phyloP scores from a whole-genome alignment of 441 rosid genomes.

The Eruca vesicaria region DNA sequence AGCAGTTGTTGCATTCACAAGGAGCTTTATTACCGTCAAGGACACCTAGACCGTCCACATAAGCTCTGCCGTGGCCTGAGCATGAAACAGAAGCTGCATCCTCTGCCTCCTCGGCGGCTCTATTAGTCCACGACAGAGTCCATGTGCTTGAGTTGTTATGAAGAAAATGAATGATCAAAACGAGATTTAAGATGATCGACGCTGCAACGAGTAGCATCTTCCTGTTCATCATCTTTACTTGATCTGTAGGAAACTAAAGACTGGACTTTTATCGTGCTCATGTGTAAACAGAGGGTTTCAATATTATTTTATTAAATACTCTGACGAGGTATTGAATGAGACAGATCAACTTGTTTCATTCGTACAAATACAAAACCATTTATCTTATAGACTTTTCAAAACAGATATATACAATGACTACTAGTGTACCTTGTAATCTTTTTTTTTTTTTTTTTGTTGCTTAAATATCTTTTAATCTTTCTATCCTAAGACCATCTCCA shows the following conservation, averaged over 20 bases:
- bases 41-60: slow-evolving; percentile 37
- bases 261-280: neutral
- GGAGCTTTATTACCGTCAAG: slow-evolving; percentile 32
- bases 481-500: too few relatives aligned
- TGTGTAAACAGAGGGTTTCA: neutral
- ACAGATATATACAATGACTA: too few relatives aligned
- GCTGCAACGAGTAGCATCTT: neutral
- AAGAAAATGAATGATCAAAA: slow-evolving; percentile 22
- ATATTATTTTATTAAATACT: neutral
- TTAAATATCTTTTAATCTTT: too few relatives aligned
- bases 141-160: slow-evolving; percentile 3
- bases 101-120: slow-evolving; percentile 49
- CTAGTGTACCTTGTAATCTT: too few relatives aligned
- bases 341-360: neutral
- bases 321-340: neutral
- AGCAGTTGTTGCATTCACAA: slow-evolving; percentile 44
- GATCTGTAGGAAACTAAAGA: neutral
- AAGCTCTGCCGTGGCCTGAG: slow-evolving; percentile 59
- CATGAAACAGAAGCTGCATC: slow-evolving; percentile 44
- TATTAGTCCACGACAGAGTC: slow-evolving; percentile 45
- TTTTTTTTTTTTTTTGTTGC: too few relatives aligned
- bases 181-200: slow-evolving; percentile 41
- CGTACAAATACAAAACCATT: neutral
- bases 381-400: neutral
- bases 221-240: slow-evolving; percentile 5